Base-by-base conservation (phyloP, 2,329 filamentous ascomycete species). In the Botrytis fragariae region DNA sequence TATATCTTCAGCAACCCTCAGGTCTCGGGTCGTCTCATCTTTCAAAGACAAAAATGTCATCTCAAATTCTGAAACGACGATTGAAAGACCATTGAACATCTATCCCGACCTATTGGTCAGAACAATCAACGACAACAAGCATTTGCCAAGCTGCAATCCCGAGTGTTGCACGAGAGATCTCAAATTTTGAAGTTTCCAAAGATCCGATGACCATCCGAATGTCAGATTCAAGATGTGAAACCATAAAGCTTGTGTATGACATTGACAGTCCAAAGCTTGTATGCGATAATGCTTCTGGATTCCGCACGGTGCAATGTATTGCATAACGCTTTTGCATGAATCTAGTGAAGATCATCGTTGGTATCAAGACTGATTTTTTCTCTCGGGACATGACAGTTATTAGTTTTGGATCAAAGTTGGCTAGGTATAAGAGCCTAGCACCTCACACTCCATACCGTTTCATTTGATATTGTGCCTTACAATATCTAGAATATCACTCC, bases 81-180 rank as follows among this genome's bases (percentile, higher is more conserved):
- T 35, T 32, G 29, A 22, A 62, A 60, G 25, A 44, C 18, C 37
- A 29, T 18, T 48, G 16, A 10, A 7, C 42, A 39, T 10, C 2
- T 69, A 54, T 16, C 67, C 20, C 51, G 10, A n/a, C 16, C 8
- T 32, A 48, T 25, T 32, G 63, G 44, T 25, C n/a, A 45, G 20
- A 32, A 37, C 48, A 12, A 2, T 44, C 18, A 14, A 35, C 22
- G 63, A 32, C 12, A 45, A 69, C n/a, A 60, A 69, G 57, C 57
- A 62, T 48, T 71, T 51, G 32, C 57, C 68, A 71, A 71, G 42
- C 32, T 48, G 32, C n/a, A n/a, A 45, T 32, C 57, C 57, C 10
- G 22, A 61, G 29, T 51, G 57, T 70, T 48, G 39, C 42, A 70
- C 5, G 20, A 45, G 29, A 18, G 39, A 61, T 61, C 35, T 16